Evolutionary conservation across 768 basidiomycete genomes (phyloP), one percentile per base, ranked within the genome.

Genomic region (Hirschioporus abietinus): DNA sequence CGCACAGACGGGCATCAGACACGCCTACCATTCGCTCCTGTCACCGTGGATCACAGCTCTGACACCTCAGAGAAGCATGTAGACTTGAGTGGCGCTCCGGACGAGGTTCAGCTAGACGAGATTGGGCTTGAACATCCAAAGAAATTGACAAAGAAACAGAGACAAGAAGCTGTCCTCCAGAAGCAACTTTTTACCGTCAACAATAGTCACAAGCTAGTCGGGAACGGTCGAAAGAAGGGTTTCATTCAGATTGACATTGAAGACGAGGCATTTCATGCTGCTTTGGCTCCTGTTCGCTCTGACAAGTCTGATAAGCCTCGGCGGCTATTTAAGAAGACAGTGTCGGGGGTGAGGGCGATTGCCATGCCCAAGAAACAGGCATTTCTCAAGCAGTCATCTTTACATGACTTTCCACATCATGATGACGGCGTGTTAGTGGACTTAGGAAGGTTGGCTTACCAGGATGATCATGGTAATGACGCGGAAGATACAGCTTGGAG

Each of bases 191-290:
- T 79, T 69, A 71, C 72, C 57, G 78, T 84, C 66, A 69, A 74
- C n/a, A 73, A 78, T 3, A 74, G 75, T 18, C 77, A 76, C 17
- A 76, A 75, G 5, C 79, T 74, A 27, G 74, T 88, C 60, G 70
- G 77, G 15, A 76, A 77, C 7, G 81, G 82, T n/a, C 71, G 72
- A 57, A 60, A 67, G 60, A 66, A 64, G 63, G 73, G 68, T 3
- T 71, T 77, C 25, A 69, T 84, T 25, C 81, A 81, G 0, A 74
- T 85, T 23, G 76, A 83, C 65, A 66, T 81, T 20, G 80, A 84
- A 70, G 83, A 84, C 65, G 76, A 79, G 26, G 78, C 72, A 10
- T 81, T 84, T 64, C 76, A 78, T 64, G 73, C 71, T 42, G 80
- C 79, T 1, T 71, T 84, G 63, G 78, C 79, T 63, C 82, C 83